Conservation (phyloP, 2,329 filamentous ascomycete species). For the Curvularia spicifera region DNA sequence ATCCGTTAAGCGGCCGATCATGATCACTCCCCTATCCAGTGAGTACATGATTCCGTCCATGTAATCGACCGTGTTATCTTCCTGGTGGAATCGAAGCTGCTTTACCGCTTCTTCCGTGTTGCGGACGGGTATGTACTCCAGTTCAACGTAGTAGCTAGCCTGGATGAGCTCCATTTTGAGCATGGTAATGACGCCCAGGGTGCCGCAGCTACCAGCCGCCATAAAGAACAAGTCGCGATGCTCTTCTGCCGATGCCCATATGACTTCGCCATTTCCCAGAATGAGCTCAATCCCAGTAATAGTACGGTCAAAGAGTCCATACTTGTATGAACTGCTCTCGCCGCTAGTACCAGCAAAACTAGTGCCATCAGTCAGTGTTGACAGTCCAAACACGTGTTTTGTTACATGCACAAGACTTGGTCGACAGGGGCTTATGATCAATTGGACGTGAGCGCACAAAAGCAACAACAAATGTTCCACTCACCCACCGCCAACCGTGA, state of each 20-base stretch:
- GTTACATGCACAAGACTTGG: background rate
- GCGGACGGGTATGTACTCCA: slow-evolving; percentile 65
- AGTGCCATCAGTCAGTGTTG: slow-evolving; percentile 6
- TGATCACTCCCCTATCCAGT: slow-evolving; percentile 62
- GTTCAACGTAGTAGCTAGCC: slow-evolving; percentile 64
- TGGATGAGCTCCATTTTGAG: slow-evolving; percentile 65
- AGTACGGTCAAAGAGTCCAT: slow-evolving; percentile 70
- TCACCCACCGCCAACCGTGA: slow-evolving; percentile 68
- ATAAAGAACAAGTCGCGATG: slow-evolving; percentile 64
- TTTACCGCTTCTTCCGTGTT: slow-evolving; percentile 58
- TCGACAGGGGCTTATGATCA: background rate
- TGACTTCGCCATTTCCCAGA: slow-evolving; percentile 63
- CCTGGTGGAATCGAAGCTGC: slow-evolving; percentile 57
- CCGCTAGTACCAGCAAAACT: slow-evolving; percentile 68
- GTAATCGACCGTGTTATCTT: slow-evolving; percentile 62
- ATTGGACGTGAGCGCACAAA: background rate
- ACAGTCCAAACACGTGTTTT: background rate
- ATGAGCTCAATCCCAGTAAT: slow-evolving; percentile 69
- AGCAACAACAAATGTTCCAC: slow-evolving; percentile 10
- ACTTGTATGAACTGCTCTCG: slow-evolving; percentile 70
- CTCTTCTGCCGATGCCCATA: slow-evolving; percentile 54
- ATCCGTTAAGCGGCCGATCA: slow-evolving; percentile 65
- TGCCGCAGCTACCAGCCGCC: slow-evolving; percentile 66
- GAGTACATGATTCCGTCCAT: slow-evolving; percentile 73
- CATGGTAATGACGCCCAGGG: slow-evolving; percentile 65